phyloP scores from a whole-genome alignment of 371 early-diverging fungal genomes.

The Syncephalis plumigaleata region DNA sequence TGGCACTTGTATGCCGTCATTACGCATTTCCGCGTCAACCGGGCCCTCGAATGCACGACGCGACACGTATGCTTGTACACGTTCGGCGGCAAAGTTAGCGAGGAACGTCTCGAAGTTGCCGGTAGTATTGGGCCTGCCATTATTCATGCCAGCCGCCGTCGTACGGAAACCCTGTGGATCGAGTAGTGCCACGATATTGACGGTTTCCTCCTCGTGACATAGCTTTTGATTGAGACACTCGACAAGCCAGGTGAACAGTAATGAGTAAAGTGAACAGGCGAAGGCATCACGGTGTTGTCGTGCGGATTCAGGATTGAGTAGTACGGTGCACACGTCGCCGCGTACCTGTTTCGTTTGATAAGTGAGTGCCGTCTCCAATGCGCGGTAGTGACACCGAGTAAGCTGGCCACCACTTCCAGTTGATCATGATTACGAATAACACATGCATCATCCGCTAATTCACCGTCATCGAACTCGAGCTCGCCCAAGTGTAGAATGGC shows the following conservation, averaged over 20 bases:
- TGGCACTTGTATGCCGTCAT: slow-evolving; percentile 31
- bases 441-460: slow-evolving; percentile 45
- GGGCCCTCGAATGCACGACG: slow-evolving; percentile 51
- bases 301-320: slow-evolving; percentile 62
- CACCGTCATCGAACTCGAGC: slow-evolving; percentile 43
- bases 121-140: slow-evolving; percentile 17
- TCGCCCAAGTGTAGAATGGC: slow-evolving; percentile 71
- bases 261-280: slow-evolving; percentile 55
- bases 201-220: slow-evolving; percentile 32
- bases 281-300: slow-evolving; percentile 57
- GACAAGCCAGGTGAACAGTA: slow-evolving; percentile 73
- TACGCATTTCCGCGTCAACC: slow-evolving; percentile 21
- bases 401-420: slow-evolving; percentile 52
- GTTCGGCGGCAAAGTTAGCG: slow-evolving; percentile 65
- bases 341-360: slow-evolving; percentile 43
- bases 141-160: slow-evolving; percentile 13
- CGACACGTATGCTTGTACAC: slow-evolving; percentile 46
- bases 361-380: slow-evolving; percentile 45
- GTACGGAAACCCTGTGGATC: slow-evolving; percentile 45
- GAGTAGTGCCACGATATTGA: slow-evolving; percentile 49
- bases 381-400: slow-evolving; percentile 60
- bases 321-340: slow-evolving; percentile 71
- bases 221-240: slow-evolving; percentile 71
- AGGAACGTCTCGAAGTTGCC: slow-evolving; percentile 49
- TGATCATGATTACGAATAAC: slow-evolving; percentile 38